A percentile compares a stretch with the other conserved stretches of the same genome.
phyloP scores from a whole-genome alignment of 73 alveolate species.

The Paramecium primaurelia region DNA sequence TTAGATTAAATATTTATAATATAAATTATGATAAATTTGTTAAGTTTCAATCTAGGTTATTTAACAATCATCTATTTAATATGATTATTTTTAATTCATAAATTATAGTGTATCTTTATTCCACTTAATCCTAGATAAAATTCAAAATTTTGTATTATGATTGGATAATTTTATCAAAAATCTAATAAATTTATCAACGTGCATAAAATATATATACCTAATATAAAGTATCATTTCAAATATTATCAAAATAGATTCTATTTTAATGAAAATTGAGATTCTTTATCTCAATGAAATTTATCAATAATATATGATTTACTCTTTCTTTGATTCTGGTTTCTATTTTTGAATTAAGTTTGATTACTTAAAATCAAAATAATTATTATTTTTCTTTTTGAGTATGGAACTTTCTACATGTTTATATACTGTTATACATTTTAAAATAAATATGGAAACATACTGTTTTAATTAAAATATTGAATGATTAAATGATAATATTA shows the following conservation, averaged over 20 bases:
- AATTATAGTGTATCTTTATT: no score
- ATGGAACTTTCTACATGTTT: background rate
- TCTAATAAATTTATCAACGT: background rate
- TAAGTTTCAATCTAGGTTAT: no score
- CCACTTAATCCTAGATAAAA: no score
- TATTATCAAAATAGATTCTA: conserved; percentile 41
- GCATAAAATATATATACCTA: background rate
- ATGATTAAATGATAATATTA: background rate
- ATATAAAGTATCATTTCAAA: conserved; percentile 29
- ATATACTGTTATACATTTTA: background rate
- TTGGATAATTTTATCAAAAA: no score
- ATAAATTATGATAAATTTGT: no score
- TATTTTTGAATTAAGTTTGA: background rate
- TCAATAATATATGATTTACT: background rate
- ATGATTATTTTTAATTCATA: no score
- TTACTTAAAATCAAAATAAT: background rate
- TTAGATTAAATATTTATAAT: no score
- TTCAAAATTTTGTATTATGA: no score
- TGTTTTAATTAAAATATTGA: background rate
- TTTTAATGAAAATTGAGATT: conserved; percentile 31
- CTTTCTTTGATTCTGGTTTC: background rate
- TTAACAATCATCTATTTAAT: no score
- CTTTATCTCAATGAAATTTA: background rate
- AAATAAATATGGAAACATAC: background rate
- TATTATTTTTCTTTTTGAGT: background rate